phyloP scores from a whole-genome alignment of 768 basidiomycete genomes.

The Boletus insuetus region DNA sequence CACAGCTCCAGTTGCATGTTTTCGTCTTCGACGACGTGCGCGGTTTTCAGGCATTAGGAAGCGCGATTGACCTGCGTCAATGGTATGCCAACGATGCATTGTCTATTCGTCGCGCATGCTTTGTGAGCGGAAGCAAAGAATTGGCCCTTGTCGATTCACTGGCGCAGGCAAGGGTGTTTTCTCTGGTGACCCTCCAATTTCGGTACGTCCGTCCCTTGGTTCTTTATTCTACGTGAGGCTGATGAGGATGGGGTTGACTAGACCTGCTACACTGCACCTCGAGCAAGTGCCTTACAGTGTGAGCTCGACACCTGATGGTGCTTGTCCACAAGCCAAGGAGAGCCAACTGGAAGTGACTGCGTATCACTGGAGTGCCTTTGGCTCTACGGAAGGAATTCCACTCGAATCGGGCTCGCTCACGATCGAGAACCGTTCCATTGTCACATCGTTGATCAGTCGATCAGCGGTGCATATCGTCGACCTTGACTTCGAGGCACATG shows the following conservation, averaged over 20 bases:
- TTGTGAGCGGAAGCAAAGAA: slow-evolving; percentile 52
- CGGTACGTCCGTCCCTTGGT: not conserved
- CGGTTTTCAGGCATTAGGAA: slow-evolving; percentile 40
- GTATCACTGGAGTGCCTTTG: slow-evolving; percentile 59
- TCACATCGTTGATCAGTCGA: slow-evolving; percentile 48
- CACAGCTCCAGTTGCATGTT: slow-evolving; percentile 40
- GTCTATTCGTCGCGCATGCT: slow-evolving; percentile 37
- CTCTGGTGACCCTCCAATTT: slow-evolving; percentile 46
- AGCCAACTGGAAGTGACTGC: slow-evolving; percentile 29
- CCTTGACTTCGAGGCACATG: slow-evolving; percentile 33
- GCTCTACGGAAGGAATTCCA: slow-evolving; percentile 44
- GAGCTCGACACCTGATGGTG: slow-evolving; percentile 52
- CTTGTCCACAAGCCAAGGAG: slow-evolving; percentile 37
- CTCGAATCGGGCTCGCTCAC: slow-evolving; percentile 33
- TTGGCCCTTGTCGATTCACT: slow-evolving; percentile 46
- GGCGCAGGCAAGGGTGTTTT: slow-evolving; percentile 48
- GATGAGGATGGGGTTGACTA: slow-evolving; percentile 13
- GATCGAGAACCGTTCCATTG: slow-evolving; percentile 17
- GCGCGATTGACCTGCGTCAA: slow-evolving; percentile 35
- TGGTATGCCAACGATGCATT: slow-evolving; percentile 40
- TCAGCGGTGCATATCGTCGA: slow-evolving; percentile 41
- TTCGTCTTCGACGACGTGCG: slow-evolving; percentile 48
- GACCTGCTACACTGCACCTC: slow-evolving; percentile 46
- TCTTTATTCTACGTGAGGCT: not conserved
- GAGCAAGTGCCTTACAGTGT: slow-evolving; percentile 27